Conservation (phyloP, 192 early-diverging fungal species). For the Coemansia sp. region DNA sequence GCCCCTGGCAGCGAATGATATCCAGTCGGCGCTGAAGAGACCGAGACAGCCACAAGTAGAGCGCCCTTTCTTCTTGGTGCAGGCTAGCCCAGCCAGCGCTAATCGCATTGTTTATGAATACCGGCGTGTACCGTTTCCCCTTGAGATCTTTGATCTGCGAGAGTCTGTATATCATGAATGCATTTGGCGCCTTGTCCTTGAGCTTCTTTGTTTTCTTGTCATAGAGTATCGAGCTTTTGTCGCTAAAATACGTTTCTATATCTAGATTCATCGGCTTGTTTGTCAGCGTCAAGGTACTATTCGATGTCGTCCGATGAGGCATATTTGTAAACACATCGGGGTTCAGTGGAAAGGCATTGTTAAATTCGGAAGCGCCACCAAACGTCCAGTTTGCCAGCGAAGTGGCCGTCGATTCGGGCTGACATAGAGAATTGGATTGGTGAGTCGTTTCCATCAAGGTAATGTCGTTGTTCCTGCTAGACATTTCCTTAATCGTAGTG, state of each 20-base stretch:
- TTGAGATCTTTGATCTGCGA: conserved; percentile 20
- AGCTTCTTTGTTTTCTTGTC: conserved; percentile 5
- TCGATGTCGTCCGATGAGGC: background rate
- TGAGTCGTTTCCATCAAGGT: too few relatives aligned
- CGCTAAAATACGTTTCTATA: background rate
- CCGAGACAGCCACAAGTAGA: conserved; percentile 7
- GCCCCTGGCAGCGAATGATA: background rate
- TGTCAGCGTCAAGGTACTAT: background rate
- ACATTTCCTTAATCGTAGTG: too few relatives aligned
- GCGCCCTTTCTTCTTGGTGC: background rate
- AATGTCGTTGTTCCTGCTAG: too few relatives aligned
- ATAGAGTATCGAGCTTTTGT: conserved; percentile 6
- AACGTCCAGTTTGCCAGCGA: background rate
- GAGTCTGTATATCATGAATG: conserved; percentile 30
- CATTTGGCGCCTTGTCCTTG: conserved; percentile 20
- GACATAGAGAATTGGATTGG: too few relatives aligned
- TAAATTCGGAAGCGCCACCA: background rate
- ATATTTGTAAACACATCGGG: too few relatives aligned
- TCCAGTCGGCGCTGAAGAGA: conserved; percentile 13
- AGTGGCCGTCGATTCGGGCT: too few relatives aligned
- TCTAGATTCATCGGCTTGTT: background rate
- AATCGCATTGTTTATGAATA: conserved; percentile 14
- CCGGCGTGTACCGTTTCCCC: conserved; percentile 7
- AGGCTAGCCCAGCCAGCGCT: conserved; percentile 3
- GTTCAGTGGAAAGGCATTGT: background rate